Evolutionary conservation across 2,329 filamentous ascomycete species (phyloP).

Genomic region (Sporothrix luriei): DNA sequence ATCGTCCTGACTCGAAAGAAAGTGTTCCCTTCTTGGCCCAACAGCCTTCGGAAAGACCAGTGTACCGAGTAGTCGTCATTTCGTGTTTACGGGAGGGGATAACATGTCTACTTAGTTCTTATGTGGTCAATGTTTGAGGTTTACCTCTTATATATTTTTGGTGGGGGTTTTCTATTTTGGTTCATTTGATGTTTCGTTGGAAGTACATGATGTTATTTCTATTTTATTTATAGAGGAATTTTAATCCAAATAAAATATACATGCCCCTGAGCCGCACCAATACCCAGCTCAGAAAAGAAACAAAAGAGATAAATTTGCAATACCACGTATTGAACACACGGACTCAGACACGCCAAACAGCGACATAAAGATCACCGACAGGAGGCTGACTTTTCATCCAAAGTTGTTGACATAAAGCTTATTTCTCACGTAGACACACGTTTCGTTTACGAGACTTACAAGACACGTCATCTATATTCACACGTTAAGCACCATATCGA

Average conservation of each 20-base stretch:
- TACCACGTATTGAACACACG: neutral
- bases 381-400: neutral
- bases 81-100: neutral
- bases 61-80: neutral
- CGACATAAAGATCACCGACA: neutral
- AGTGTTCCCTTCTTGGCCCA: neutral
- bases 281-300: neutral
- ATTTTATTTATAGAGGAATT: too few species aligned
- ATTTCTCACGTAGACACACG: neutral
- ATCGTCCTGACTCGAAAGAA: constrained; percentile 7
- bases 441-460: neutral
- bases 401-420: neutral
- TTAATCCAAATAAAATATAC: too few species aligned
- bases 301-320: too few species aligned
- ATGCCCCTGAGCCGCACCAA: too few species aligned
- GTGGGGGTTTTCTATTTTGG: too few species aligned
- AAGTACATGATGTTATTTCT: too few species aligned
- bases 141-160: too few species aligned
- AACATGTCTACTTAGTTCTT: too few species aligned
- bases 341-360: neutral
- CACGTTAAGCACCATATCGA: too few species aligned
- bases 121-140: too few species aligned
- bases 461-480: neutral
- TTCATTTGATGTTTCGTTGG: too few species aligned
- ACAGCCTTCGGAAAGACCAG: too few species aligned